These are phyloP conservation scores for Aspergillus neotritici DNA, from an alignment of 2,329 filamentous ascomycete species.

Conservation along the genomic window DNA sequence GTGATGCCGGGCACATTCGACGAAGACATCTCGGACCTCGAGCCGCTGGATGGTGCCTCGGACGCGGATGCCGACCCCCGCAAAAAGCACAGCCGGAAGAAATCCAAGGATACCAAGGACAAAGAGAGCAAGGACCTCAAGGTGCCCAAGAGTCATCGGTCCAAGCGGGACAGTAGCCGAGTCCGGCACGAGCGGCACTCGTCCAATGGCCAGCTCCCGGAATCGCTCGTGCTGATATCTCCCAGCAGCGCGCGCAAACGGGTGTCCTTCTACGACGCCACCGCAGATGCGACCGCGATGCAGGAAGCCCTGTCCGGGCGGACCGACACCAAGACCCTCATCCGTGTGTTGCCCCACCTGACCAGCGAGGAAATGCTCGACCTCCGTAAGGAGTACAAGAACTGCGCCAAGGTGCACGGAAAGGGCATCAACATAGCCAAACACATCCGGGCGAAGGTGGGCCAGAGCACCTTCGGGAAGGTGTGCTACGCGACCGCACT, in stretches of 20 bases:
- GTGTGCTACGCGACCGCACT: constrained; percentile 84
- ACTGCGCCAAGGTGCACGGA: constrained; percentile 62
- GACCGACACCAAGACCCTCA: constrained; percentile 64
- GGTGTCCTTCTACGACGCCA: constrained; percentile 77
- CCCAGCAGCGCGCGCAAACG: constrained; percentile 50
- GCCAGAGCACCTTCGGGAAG: constrained; percentile 66
- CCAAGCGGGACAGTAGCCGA: constrained; percentile 18
- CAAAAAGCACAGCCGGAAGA: constrained; percentile 23
- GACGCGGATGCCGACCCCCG: constrained; percentile 25
- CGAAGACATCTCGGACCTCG: constrained; percentile 50
- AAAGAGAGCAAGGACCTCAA: constrained; percentile 18
- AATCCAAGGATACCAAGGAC: constrained; percentile 23
- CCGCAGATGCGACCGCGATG: constrained; percentile 69
- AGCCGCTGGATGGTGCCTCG: constrained; percentile 35
- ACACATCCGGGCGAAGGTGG: constrained; percentile 44
- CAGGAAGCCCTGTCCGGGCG: constrained; percentile 66
- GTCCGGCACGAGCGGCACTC: constrained; percentile 23
- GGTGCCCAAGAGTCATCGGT: constrained; percentile 23
- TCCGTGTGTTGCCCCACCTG: constrained; percentile 77
- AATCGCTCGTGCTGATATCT: constrained; percentile 39
- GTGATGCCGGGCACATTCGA: constrained; percentile 54
- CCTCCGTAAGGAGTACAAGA: constrained; percentile 84
- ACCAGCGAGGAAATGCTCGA: constrained; percentile 84
- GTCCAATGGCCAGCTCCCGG: constrained; percentile 26
- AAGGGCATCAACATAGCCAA: constrained; percentile 49